Conservation (phyloP, 495 filamentous ascomycete species). For the Penicillium herquei region DNA sequence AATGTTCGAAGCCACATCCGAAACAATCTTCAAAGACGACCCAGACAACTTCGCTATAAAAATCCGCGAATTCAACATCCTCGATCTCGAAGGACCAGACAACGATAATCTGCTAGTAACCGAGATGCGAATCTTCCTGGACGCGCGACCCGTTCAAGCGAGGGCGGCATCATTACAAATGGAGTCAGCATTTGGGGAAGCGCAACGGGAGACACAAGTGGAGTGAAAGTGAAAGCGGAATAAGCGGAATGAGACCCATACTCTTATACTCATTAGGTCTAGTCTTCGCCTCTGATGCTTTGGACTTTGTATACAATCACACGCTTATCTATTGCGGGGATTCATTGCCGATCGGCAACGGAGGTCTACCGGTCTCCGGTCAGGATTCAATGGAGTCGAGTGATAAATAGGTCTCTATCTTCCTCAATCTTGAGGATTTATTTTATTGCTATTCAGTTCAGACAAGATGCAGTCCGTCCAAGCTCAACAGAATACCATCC, state of each 20-base stretch:
- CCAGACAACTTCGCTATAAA: conserved; percentile 22
- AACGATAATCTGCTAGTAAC: conserved; percentile 15
- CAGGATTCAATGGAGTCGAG: not conserved
- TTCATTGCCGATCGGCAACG: conserved; percentile 16
- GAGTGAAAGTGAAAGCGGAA: conserved; percentile 11
- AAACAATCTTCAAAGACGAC: conserved; percentile 21
- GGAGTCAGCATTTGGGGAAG: conserved; percentile 10
- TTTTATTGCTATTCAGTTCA: no score
- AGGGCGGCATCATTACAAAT: conserved; percentile 15
- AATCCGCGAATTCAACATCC: conserved; percentile 24
- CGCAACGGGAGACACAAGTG: conserved; percentile 1
- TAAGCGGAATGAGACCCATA: not conserved
- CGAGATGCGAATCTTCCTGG: conserved; percentile 24
- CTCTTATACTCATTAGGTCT: not conserved
- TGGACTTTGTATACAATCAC: not conserved
- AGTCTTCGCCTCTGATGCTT: not conserved
- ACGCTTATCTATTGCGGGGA: conserved; percentile 6
- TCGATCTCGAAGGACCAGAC: conserved; percentile 14
- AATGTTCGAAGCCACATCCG: conserved; percentile 25
- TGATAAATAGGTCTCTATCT: not conserved
- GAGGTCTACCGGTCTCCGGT: not conserved
- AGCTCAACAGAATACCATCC: conserved; percentile 21
- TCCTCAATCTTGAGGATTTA: no score
- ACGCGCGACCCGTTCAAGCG: conserved; percentile 21
- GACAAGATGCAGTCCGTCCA: conserved; percentile 12